A percentile compares a stretch with the other conserved stretches of the same genome.
Conservation (phyloP, 2,329 filamentous ascomycete species). For the Apiospora malaysiana region DNA sequence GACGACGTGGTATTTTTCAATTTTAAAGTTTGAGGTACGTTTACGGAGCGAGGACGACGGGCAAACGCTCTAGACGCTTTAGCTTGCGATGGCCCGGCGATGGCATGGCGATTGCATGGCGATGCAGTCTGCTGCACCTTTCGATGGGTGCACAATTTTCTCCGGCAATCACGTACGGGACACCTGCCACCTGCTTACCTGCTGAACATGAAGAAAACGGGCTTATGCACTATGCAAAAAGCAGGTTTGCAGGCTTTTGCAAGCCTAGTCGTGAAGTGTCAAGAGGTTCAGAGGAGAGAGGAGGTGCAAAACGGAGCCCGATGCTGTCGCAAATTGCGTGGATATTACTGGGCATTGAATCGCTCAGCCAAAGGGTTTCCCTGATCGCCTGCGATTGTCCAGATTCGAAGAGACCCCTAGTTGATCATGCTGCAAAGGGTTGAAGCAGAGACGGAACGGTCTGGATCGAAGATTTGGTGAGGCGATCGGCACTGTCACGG, state of each 20-base stretch:
- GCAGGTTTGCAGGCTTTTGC: background rate
- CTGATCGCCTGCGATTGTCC: slow-evolving; percentile 16
- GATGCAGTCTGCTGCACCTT: no score
- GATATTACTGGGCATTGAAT: background rate
- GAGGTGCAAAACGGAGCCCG: slow-evolving; percentile 5
- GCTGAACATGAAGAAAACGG: background rate
- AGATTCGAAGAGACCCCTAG: background rate
- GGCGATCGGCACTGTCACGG: slow-evolving; percentile 6
- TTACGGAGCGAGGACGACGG: background rate
- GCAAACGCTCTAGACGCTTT: no score
- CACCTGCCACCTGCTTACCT: background rate
- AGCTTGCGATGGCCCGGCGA: no score
- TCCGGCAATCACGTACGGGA: background rate
- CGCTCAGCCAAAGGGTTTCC: background rate
- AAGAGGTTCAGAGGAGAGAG: background rate
- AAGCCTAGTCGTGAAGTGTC: background rate
- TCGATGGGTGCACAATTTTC: background rate
- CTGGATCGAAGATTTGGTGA: slow-evolving; percentile 19
- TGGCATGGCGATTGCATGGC: no score
- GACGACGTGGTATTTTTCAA: background rate
- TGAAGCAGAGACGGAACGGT: background rate
- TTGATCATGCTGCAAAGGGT: slow-evolving; percentile 12
- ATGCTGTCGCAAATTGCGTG: slow-evolving; percentile 4
- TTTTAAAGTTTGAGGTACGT: slow-evolving; percentile 7
- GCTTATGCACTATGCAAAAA: background rate